These are phyloP conservation scores for Amoebophrya sp. DNA, from an alignment of 169 alveolate genomes.

Conservation along the genomic window DNA sequence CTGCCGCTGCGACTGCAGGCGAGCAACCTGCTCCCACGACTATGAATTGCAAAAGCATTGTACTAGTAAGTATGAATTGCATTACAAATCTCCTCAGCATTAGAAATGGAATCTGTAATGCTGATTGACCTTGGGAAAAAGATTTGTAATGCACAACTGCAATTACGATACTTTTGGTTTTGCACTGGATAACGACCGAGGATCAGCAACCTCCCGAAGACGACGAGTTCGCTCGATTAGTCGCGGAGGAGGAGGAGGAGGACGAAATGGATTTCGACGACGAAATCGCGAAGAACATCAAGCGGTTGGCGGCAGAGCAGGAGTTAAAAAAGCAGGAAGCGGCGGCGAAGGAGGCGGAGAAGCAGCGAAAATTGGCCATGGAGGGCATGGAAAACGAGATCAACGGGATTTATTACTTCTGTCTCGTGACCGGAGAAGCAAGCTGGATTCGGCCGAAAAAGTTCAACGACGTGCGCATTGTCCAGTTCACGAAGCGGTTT, in stretches of 20 bases:
- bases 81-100: no score
- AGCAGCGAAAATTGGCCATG: background rate
- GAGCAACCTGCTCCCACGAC: no score
- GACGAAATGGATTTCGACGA: background rate
- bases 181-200: no score
- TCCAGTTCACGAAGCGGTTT: no score
- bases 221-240: no score
- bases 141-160: no score
- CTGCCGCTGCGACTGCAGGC: no score
- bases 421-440: background rate
- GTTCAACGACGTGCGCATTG: background rate
- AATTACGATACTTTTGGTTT: no score
- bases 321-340: background rate
- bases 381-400: background rate
- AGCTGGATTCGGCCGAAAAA: background rate
- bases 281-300: background rate
- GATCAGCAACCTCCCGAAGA: background rate
- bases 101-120: no score
- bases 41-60: no score
- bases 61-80: no score
- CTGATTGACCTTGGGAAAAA: no score
- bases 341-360: background rate
- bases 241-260: background rate
- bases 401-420: background rate
- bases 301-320: background rate